Percentiles rank a stretch among this genome's conserved stretches.
Evolutionary conservation across 352 stramenopile genomes (phyloP).

Genomic region (Globisporangium irregulare): DNA sequence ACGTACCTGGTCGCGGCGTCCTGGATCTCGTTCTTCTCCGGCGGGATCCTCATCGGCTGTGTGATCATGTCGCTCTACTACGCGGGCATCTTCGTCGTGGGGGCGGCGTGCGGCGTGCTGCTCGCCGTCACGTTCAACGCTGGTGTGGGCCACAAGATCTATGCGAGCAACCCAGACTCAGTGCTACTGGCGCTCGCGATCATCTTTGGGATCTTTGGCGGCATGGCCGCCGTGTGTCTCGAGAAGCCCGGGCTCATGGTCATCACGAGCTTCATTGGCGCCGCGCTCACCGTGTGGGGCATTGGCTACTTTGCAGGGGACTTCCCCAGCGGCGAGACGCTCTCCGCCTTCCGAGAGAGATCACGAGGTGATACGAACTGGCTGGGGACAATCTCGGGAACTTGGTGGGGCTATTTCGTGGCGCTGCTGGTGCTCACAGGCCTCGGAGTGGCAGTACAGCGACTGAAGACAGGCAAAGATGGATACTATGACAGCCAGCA

Average conservation of each 20-base stretch:
- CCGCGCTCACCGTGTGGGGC: slow-evolving; percentile 44
- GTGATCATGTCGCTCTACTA: slow-evolving; percentile 53
- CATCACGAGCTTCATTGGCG: slow-evolving; percentile 45
- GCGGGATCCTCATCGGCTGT: slow-evolving; percentile 46
- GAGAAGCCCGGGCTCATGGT: slow-evolving; percentile 55
- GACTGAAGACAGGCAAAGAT: slow-evolving; percentile 36
- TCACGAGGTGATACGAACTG: slow-evolving; percentile 27
- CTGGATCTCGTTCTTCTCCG: slow-evolving; percentile 70
- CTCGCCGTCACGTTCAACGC: slow-evolving; percentile 59
- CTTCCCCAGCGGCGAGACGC: slow-evolving; percentile 52
- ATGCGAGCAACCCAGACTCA: slow-evolving; percentile 46
- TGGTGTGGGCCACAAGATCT: slow-evolving; percentile 51
- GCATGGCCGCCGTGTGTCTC: slow-evolving; percentile 42
- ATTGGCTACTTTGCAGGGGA: slow-evolving; percentile 62
- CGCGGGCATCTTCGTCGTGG: slow-evolving; percentile 51
- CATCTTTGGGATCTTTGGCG: slow-evolving; percentile 43
- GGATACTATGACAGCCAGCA: slow-evolving; percentile 22
- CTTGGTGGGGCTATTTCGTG: slow-evolving; percentile 64
- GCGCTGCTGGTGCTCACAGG: slow-evolving; percentile 42
- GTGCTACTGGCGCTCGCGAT: slow-evolving; percentile 47
- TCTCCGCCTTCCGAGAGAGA: slow-evolving; percentile 32
- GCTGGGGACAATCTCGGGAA: slow-evolving; percentile 38
- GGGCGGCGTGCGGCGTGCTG: slow-evolving; percentile 50
- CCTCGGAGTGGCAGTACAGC: slow-evolving; percentile 48
- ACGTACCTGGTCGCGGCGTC: slow-evolving; percentile 50